A percentile compares a stretch with the other conserved stretches of the same genome.
phyloP scores from a whole-genome alignment of 805 yeast genomes.

The Ogataea ramenticola region DNA sequence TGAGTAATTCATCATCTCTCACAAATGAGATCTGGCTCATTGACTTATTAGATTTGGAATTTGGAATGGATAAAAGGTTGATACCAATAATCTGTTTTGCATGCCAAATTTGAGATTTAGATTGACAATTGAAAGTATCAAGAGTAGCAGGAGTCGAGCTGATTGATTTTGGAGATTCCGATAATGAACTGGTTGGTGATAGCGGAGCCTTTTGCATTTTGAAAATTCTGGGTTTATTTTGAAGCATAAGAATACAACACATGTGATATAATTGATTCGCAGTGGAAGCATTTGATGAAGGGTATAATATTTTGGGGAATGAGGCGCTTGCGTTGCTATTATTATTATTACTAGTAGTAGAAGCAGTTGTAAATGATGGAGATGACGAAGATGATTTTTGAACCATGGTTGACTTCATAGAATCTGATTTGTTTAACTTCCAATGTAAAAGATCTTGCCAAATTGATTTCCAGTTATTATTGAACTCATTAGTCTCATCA shows the following conservation, averaged over 20 bases:
- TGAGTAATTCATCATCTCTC: slow-evolving; percentile 9
- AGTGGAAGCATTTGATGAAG: slow-evolving; percentile 30
- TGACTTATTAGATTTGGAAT: background rate
- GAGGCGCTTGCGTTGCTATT: slow-evolving; percentile 16
- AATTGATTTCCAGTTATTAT: slow-evolving; percentile 29
- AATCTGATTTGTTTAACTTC: slow-evolving; percentile 28
- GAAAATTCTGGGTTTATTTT: slow-evolving; percentile 30
- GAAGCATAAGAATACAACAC: slow-evolving; percentile 30
- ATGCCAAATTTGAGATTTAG: slow-evolving; percentile 30
- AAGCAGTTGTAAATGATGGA: too few species aligned
- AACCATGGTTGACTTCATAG: slow-evolving; percentile 27
- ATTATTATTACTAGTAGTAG: too few species aligned
- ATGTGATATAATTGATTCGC: slow-evolving; percentile 32
- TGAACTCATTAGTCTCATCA: slow-evolving; percentile 16
- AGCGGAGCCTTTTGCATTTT: slow-evolving; percentile 10
- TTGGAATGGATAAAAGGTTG: slow-evolving; percentile 12
- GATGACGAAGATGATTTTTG: slow-evolving; percentile 4
- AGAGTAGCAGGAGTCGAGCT: slow-evolving; percentile 2
- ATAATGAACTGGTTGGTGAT: background rate
- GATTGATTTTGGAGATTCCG: background rate
- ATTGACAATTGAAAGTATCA: slow-evolving; percentile 5
- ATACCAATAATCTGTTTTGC: slow-evolving; percentile 33
- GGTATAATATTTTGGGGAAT: slow-evolving; percentile 29
- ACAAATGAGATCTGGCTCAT: background rate
- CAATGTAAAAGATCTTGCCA: slow-evolving; percentile 35